Evolutionary conservation across 2,329 filamentous ascomycete species (phyloP).

Genomic region (Colletotrichum gigasporum): DNA sequence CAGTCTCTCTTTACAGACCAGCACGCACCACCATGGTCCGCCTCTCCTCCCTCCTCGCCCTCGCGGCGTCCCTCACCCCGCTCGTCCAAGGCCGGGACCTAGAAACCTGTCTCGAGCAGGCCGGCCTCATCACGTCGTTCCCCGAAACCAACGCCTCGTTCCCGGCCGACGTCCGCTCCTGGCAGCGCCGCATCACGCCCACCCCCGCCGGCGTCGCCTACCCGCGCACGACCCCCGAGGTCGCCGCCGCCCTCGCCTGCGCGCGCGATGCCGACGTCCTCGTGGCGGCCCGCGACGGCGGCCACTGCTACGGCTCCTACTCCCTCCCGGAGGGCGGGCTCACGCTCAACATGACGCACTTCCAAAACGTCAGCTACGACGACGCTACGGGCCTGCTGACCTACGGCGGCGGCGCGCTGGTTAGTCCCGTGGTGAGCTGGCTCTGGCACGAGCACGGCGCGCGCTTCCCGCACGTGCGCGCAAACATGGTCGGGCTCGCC

Average conservation of each 20-base stretch:
- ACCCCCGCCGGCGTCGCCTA: constrained; percentile 29
- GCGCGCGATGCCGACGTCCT: constrained; percentile 28
- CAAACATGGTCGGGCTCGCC: constrained; percentile 26
- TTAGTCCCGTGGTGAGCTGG: constrained; percentile 28
- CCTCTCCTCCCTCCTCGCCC: constrained; percentile 4
- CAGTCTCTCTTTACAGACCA: constrained; percentile 4
- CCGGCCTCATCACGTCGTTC: constrained; percentile 26
- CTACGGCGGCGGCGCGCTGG: constrained; percentile 26
- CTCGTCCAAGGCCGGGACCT: constrained; percentile 7
- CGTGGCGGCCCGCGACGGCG: constrained; percentile 26
- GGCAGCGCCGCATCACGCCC: constrained; percentile 30
- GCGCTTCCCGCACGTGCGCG: constrained; percentile 32
- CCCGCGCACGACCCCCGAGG: constrained; percentile 23
- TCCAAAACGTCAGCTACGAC: constrained; percentile 27
- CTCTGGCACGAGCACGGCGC: constrained; percentile 30
- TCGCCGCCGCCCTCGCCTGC: constrained; percentile 28
- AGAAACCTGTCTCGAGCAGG: constrained; percentile 26
- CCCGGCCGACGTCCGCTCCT: constrained; percentile 16
- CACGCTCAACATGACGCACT: constrained; percentile 29
- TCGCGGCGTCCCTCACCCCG: neutral
- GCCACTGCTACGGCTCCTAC: constrained; percentile 30
- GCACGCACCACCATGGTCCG: constrained; percentile 5
- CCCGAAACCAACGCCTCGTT: constrained; percentile 28
- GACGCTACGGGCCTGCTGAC: constrained; percentile 20
- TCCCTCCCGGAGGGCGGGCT: constrained; percentile 25